Evolutionary conservation across 2,329 filamentous ascomycete genomes (phyloP), one percentile per base, ranked within the genome.

Genomic region (Alternaria brassicae): DNA sequence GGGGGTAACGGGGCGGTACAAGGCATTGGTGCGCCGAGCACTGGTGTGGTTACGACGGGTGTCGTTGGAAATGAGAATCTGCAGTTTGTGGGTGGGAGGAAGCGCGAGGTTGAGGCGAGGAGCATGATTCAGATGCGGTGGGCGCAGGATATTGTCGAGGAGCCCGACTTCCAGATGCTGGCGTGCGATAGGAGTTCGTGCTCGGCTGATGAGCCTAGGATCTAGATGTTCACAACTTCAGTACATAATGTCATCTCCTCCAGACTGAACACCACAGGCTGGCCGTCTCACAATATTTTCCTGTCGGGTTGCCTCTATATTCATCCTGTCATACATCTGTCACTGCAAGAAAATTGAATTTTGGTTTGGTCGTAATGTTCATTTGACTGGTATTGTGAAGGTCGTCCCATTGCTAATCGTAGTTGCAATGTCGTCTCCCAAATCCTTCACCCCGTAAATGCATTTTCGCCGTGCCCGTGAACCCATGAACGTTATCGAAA

Each of bases 1-100:
- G 82, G 83, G 32, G 84, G 83, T 0, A 77, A 81, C 53, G 85
- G 85, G 2, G 63, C 77, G 41, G 81, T 87, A 3, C 64, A 73
- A 9, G 84, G 84, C 0, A 81, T 87, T 27, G 74, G 74, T 12
- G 71, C 73, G 28, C 74, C 74, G 30, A 75, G 72, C 39, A 72
- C 57, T 27, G 81, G 79, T 1, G 80, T 83, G 77, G 80, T 87
- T 10, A 66, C 82, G 39, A 85, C 71, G 12, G 79, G 81, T 6
- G 82, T 84, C 0, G 78, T 82, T 8, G 82, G 82, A 9, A 83
- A 83, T 48, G 82, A 84, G 75, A 76, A 81, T 9, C 58, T 83
- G 63, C 60, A 76, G 59, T 83, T 83, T 58, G 60, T 56, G 9
- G 73, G 61, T 19, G 72, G 66, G 15, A 48, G 49, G 25, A 76